A percentile compares a stretch with the other conserved stretches of the same genome.
Conservation (phyloP, 495 filamentous ascomycete genomes). For the Ramalina intermedia region DNA sequence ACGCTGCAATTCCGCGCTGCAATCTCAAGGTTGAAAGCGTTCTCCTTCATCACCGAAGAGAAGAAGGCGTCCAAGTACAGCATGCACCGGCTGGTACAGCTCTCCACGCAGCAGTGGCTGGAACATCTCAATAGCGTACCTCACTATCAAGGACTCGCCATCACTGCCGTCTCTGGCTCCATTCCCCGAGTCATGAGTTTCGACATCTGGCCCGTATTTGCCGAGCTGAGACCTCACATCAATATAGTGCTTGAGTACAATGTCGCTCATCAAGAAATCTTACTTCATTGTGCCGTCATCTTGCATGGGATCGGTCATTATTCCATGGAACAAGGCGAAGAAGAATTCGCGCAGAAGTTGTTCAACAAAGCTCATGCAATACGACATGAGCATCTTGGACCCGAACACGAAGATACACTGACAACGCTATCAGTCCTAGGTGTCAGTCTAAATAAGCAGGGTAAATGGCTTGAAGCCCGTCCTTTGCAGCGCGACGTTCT, state of each 20-base stretch:
- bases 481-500: conserved; percentile 1
- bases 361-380: conserved; percentile 5
- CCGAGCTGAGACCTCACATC: conserved; percentile 4
- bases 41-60: conserved; percentile 14
- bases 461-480: background rate
- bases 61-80: conserved; percentile 6
- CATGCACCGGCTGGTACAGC: conserved; percentile 15
- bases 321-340: conserved; percentile 8
- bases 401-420: conserved; percentile 9
- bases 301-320: conserved; percentile 8
- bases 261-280: background rate
- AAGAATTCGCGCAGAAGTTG: background rate
- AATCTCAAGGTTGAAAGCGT: conserved; percentile 14
- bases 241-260: conserved; percentile 6
- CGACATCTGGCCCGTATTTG: conserved; percentile 4
- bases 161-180: conserved; percentile 1
- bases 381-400: conserved; percentile 2
- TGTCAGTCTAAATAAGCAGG: conserved; percentile 1
- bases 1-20: conserved; percentile 10
- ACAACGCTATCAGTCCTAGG: conserved; percentile 3
- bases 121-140: background rate
- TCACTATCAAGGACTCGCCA: conserved; percentile 7
- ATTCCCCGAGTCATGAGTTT: conserved; percentile 1
- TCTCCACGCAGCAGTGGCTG: conserved; percentile 17
- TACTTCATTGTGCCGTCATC: conserved; percentile 4